Percentiles rank a stretch among this genome's conserved stretches.
Evolutionary conservation across 495 filamentous ascomycete genomes (phyloP).

Genomic region (Daldinia concentrica): DNA sequence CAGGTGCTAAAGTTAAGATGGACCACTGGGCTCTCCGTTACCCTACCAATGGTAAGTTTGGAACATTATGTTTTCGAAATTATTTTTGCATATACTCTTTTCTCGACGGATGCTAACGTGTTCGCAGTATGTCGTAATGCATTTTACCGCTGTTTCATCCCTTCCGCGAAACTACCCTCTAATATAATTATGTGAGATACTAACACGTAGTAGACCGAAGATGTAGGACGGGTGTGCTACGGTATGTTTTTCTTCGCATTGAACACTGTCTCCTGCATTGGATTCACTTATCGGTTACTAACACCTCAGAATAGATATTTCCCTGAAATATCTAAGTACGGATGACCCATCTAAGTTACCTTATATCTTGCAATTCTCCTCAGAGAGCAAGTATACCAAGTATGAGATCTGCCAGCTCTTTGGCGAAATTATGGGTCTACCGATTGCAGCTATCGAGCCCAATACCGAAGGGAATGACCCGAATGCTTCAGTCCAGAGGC

Average conservation of each 20-base stretch:
- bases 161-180: not conserved
- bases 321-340: slow-evolving; percentile 68
- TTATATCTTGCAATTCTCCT: slow-evolving; percentile 83
- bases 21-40: slow-evolving; percentile 89
- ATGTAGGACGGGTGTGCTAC: slow-evolving; percentile 80
- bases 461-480: slow-evolving; percentile 82
- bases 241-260: slow-evolving; percentile 48
- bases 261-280: not conserved
- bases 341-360: slow-evolving; percentile 64
- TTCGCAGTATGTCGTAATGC: slow-evolving; percentile 17
- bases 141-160: not conserved
- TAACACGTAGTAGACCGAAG: slow-evolving; percentile 67
- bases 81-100: not conserved
- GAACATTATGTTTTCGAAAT: not conserved
- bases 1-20: slow-evolving; percentile 72
- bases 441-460: slow-evolving; percentile 72
- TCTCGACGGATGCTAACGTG: slow-evolving; percentile 15
- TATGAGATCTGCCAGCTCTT: slow-evolving; percentile 88
- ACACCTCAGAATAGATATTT: slow-evolving; percentile 58
- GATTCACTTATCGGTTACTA: not conserved
- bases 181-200: not conserved
- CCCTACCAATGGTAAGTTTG: slow-evolving; percentile 68
- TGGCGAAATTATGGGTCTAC: slow-evolving; percentile 80
- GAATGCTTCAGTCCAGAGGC: slow-evolving; percentile 76
- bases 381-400: slow-evolving; percentile 88